Evolutionary conservation across 208 protist genomes (phyloP), one percentile per base, ranked within the genome.

Genomic region (Leishmania tropica): DNA sequence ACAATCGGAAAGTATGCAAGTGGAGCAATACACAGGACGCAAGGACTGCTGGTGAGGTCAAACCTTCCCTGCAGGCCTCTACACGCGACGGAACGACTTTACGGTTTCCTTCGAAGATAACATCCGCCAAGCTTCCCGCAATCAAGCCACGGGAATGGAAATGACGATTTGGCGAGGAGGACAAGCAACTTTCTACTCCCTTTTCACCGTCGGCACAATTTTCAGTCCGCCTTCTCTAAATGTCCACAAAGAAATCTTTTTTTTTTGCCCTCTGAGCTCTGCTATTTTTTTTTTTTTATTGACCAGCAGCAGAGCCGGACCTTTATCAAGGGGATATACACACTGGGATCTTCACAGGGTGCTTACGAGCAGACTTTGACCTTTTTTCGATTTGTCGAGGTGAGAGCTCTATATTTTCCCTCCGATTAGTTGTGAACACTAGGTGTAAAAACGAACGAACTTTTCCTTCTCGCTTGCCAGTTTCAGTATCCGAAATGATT

Each of bases 1-100:
- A 97, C 76, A 85, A 87, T 45, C 47, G 58, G n/a, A 54, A 40
- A 40, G 72, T 76, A 35, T 64, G 42, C 24, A 51, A 15, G 21
- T 21, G 53, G 60, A 64, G 54, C 7, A 24, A 70, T 0, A 37
- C 68, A 35, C 37, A 68, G n/a, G 47, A n/a, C 6, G 1, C n/a
- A 77, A 19, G 37, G 68, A 47, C 10, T 48, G 68, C 31, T 73
- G 10, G 19, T 17, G 37, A 45, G 53, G 31, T 13, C 0, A 35
- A 53, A 47, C 21, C 37, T 45, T 24, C 48, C 42, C 40, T 28
- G 6, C 72, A 76, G 72, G 45, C 31, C 1, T 60, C 72, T 76
- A 28, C 31, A 62, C n/a, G 48, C 35, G 72, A 42, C 37, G 47
- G 15, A 62, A 76, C 40, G 51, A 40, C 48, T 47, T 60, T 24